These are phyloP conservation scores for Fusarium robinianum DNA, from an alignment of 2,329 filamentous ascomycete genomes.

Conservation along the genomic window DNA sequence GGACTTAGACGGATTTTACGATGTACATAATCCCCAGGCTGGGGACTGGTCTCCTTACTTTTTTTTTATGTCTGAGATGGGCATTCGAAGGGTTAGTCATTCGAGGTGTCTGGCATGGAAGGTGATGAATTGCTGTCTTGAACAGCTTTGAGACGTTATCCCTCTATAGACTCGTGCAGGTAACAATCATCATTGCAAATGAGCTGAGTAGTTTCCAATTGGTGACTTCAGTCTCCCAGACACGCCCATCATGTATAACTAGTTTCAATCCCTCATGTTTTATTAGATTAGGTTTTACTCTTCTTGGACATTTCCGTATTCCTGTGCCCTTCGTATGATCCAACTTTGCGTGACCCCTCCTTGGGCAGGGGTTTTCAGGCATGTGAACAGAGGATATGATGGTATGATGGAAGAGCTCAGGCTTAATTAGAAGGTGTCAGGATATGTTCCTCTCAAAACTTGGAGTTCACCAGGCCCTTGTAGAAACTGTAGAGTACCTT, in stretches of 20 bases:
- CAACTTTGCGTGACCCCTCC: too few relatives aligned
- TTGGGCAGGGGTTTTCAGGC: too few relatives aligned
- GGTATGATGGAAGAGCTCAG: too few relatives aligned
- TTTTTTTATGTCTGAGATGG: conserved; percentile 18
- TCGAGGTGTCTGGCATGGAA: conserved; percentile 40
- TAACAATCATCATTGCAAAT: conserved; percentile 39
- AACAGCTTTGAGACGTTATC: conserved; percentile 34
- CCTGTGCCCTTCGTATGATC: background rate
- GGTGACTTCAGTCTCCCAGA: conserved; percentile 23
- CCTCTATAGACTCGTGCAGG: conserved; percentile 43
- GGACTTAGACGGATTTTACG: conserved; percentile 49
- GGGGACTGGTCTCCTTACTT: conserved; percentile 30
- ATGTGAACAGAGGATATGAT: too few relatives aligned
- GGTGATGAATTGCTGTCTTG: conserved; percentile 33
- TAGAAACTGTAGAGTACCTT: too few relatives aligned
- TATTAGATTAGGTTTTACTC: conserved; percentile 5
- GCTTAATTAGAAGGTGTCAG: too few relatives aligned
- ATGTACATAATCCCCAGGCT: conserved; percentile 35
- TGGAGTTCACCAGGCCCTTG: too few relatives aligned
- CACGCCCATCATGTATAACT: conserved; percentile 33
- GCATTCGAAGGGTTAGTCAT: conserved; percentile 35
- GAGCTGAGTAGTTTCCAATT: conserved; percentile 24
- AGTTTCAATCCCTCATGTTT: conserved; percentile 30
- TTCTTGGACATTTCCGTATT: background rate
- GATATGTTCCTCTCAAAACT: too few relatives aligned